Base-by-base conservation (phyloP, 2,329 filamentous ascomycete genomes). In the Pseudocercospora pini-densiflorae region DNA sequence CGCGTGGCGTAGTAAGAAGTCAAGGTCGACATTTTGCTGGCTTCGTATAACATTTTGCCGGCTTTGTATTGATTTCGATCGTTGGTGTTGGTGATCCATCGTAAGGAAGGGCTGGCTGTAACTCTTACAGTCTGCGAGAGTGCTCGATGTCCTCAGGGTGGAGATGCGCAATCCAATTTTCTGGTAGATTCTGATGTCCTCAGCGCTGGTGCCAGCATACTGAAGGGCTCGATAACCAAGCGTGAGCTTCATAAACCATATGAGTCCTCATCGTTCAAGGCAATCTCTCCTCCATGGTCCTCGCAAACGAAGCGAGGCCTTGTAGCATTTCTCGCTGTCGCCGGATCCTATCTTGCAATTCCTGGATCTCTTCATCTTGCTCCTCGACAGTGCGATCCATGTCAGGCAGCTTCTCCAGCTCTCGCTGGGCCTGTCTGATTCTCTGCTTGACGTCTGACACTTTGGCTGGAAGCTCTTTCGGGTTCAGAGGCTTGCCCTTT, bases 381-480 rank as follows among this genome's bases (percentile, higher is more conserved):
- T 93, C 90, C 64, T 84, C 84, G 14, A 90, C 81, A 5, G 83
- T 85, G 61, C 91, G 85, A 19, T 87, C 82, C 76, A 94, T 87
- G 79, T 94, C 92, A 9, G 90, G 90, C 71, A 95, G 78, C 29
- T 83, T 81, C 74, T 85, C 84, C 61, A 93, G 83, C 72, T 89
- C 87, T 36, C 83, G 85, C 59, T 91, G 85, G 59, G 94, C 93
- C 71, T 90, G 90, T 77, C 77, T 66, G 65, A 98, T 87, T 79
- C 92, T 92, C 79, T 94, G 89, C 79, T 92, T 94, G 63, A 77
- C 68, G 29, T 65, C 67, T 53, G 63, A 57, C 23, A 66, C 45
- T 40, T 92, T 92, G 2, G 89, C 87, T 1, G 91, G 88, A 16
- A 98, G 87, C 72, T 97, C 91, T 78, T 97, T 96, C 68, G 87